Base-by-base conservation (phyloP, 2,329 filamentous ascomycete species). In the Delphinella strobiligena region DNA sequence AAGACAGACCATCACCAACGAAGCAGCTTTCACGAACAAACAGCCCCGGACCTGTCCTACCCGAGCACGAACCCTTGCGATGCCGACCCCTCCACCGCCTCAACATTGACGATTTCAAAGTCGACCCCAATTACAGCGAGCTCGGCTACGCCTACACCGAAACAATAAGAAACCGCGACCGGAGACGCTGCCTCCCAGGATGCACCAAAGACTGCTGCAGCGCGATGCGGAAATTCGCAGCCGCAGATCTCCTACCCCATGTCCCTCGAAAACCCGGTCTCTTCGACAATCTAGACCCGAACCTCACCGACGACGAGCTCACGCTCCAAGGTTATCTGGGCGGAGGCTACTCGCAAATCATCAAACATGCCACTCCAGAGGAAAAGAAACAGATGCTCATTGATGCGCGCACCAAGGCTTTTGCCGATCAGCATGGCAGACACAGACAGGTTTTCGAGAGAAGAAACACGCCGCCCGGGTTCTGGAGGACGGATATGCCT, bases 401-500 rank as follows among this genome's bases (percentile, higher is more conserved):
- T n/a, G 74, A 87, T 53, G 88, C 88, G 10, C 80, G 80, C 53
- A 80, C 78, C 0, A 74, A 76, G 53, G 68, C 79, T 36, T 64
- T 93, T 46, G 82, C 88, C 1, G 79, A 88, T 52, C 72, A 74
- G 45, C 77, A 75, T 56, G 87, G 87, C 4, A 85, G 72, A 54
- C 88, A 95, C 60, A 72, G 82, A 41, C 74, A 89, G 49, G 71
- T 77, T 19, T 87, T 81, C 58, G 74, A 79, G 44, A 73, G 86
- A 37, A 71, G 74, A 46, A 68, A 65, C 33, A 85, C 82, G 8
- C 88, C 91, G 10, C 85, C 86, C 2, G 88, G 87, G 0, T 96
- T 85, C 56, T 98, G 91, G 91, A 72, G 84, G 39, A 73, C 81
- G 2, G 89, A 93, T 49, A 93, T 98, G 56, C 88, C 89, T 1